These are phyloP conservation scores for Haplosporangium sp. DNA, from an alignment of 371 early-diverging fungal species.

Conservation along the genomic window DNA sequence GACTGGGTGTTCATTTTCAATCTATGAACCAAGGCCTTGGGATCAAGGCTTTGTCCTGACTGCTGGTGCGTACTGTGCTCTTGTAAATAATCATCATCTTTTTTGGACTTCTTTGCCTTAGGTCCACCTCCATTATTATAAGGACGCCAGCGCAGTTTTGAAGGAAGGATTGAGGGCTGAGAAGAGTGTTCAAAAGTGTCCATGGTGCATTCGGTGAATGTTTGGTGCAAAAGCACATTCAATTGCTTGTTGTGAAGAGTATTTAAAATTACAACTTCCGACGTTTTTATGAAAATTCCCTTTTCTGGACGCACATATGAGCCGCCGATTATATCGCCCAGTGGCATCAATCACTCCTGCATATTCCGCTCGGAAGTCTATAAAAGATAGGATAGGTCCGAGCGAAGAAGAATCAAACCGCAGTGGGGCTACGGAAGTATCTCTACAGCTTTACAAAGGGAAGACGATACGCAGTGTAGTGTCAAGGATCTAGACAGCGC, in stretches of 20 bases:
- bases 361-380: not conserved
- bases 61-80: constrained; percentile 1
- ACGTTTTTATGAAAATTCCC: constrained; percentile 5
- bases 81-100: constrained; percentile 7
- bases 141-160: constrained; percentile 50
- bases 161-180: constrained; percentile 22
- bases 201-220: constrained; percentile 16
- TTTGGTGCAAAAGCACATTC: not conserved
- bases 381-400: not conserved
- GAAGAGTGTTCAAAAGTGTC: constrained; percentile 31
- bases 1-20: constrained; percentile 8
- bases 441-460: not conserved
- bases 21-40: constrained; percentile 34
- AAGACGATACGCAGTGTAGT: no score
- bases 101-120: constrained; percentile 18
- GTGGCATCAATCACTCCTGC: not conserved
- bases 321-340: no score
- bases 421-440: not conserved
- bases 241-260: not conserved
- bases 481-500: not conserved
- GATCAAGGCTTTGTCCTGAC: not conserved
- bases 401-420: not conserved
- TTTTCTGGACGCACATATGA: not conserved
- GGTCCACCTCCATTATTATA: constrained; percentile 25
- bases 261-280: not conserved